phyloP scores from a whole-genome alignment of 2,329 filamentous ascomycete species.

The Exophiala bonariae region DNA sequence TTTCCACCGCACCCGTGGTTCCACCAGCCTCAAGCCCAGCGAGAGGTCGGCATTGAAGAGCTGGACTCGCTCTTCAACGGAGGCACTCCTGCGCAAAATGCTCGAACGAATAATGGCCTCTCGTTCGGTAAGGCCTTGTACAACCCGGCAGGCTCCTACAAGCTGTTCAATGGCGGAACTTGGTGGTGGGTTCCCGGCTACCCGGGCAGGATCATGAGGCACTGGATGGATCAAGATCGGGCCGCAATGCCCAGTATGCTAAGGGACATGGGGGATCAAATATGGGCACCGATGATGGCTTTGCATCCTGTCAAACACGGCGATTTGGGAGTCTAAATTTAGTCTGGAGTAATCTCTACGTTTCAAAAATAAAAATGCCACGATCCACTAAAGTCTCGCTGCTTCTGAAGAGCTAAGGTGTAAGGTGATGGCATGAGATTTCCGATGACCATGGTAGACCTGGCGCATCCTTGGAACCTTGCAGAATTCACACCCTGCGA shows the following conservation, averaged over 20 bases:
- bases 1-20: constrained; percentile 56
- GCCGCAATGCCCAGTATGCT: constrained; percentile 62
- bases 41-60: constrained; percentile 77
- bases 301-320: constrained; percentile 84
- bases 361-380: too few relatives aligned
- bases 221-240: constrained; percentile 80
- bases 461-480: too few relatives aligned
- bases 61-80: constrained; percentile 78
- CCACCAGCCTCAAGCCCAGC: constrained; percentile 59
- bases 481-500: too few relatives aligned
- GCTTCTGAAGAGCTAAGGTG: too few relatives aligned
- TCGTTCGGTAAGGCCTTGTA: constrained; percentile 81
- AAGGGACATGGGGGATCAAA: constrained; percentile 67
- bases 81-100: constrained; percentile 43
- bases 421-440: too few relatives aligned
- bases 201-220: constrained; percentile 73
- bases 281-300: constrained; percentile 88
- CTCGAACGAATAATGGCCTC: constrained; percentile 60
- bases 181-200: constrained; percentile 93
- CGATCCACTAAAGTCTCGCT: too few relatives aligned
- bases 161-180: constrained; percentile 67
- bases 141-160: constrained; percentile 50
- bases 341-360: too few relatives aligned
- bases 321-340: constrained; percentile 43
- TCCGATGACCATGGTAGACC: too few relatives aligned